Evolutionary conservation across 495 filamentous ascomycete species (phyloP).

Genomic region (Xylaria venustula): DNA sequence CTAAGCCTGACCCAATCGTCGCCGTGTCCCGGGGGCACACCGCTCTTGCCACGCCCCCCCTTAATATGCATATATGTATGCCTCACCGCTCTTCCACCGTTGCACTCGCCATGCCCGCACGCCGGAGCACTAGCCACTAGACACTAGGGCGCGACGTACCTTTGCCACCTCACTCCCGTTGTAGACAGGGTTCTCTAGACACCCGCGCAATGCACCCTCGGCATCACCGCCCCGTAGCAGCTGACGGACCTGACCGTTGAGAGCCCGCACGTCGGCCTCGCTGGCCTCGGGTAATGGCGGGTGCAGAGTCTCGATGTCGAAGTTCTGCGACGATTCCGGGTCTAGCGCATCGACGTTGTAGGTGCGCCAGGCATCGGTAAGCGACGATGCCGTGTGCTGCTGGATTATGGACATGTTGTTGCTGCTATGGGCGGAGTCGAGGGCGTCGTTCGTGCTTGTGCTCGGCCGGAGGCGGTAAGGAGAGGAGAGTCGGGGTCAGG

Average conservation of each 20-base stretch:
- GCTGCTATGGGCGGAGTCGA: conserved; percentile 4
- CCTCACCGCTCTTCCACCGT: conserved; percentile 15
- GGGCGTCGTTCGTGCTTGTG: conserved; percentile 13
- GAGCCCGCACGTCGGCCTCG: conserved; percentile 67
- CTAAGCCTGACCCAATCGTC: neutral
- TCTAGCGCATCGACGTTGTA: conserved; percentile 90
- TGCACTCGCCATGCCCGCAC: neutral
- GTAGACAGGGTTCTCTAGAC: conserved; percentile 66
- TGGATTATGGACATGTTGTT: conserved; percentile 56
- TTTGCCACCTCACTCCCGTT: conserved; percentile 68
- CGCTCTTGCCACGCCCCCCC: neutral
- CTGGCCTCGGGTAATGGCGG: conserved; percentile 65
- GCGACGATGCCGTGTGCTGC: conserved; percentile 49
- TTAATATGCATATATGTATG: conserved; percentile 1
- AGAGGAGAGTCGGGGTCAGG: neutral
- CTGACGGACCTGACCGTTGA: conserved; percentile 78
- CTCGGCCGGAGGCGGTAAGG: conserved; percentile 9
- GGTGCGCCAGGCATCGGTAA: conserved; percentile 73
- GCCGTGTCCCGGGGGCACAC: neutral
- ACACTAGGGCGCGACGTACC: conserved; percentile 38
- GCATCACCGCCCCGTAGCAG: conserved; percentile 79
- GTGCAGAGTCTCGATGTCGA: conserved; percentile 76
- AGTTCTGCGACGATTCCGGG: conserved; percentile 84
- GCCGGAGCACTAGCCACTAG: too few species aligned
- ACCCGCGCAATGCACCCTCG: conserved; percentile 77